Conservation (phyloP, 495 filamentous ascomycete genomes). For the Aspergillus homomorphus region DNA sequence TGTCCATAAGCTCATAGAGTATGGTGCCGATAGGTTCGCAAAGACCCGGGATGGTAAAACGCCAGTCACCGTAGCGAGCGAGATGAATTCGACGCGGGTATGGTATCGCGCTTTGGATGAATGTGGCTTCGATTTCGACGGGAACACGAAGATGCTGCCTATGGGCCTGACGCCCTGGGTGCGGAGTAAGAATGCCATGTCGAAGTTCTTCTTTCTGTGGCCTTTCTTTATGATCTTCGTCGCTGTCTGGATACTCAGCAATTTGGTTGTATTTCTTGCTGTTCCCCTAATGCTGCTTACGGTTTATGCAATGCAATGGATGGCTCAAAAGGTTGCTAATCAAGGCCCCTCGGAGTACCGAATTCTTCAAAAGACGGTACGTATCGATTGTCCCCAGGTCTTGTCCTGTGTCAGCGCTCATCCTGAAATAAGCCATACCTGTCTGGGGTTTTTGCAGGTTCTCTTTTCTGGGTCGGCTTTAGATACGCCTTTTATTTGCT, state of each 20-base stretch:
- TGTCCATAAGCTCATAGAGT: conserved; percentile 89
- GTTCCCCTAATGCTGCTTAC: conserved; percentile 65
- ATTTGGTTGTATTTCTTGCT: conserved; percentile 69
- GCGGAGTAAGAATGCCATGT: conserved; percentile 74
- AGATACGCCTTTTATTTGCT: conserved; percentile 72
- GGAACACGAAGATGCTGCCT: conserved; percentile 58
- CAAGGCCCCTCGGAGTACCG: conserved; percentile 84
- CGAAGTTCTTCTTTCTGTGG: conserved; percentile 87
- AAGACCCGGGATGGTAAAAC: conserved; percentile 85
- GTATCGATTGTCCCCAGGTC: conserved; percentile 22
- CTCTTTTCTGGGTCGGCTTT: conserved; percentile 77
- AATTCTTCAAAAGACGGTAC: conserved; percentile 79
- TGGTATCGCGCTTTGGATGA: conserved; percentile 85
- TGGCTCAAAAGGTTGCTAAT: conserved; percentile 69
- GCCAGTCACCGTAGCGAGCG: conserved; percentile 74
- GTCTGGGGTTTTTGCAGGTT: conserved; percentile 86
- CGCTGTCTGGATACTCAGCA: conserved; percentile 66
- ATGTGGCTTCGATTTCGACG: conserved; percentile 78
- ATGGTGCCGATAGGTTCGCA: conserved; percentile 87
- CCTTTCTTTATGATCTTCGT: conserved; percentile 73
- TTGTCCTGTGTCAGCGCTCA: conserved; percentile 5
- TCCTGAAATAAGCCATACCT: conserved; percentile 68
- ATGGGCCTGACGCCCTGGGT: conserved; percentile 51
- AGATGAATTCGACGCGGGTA: conserved; percentile 79
- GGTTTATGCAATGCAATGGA: conserved; percentile 72